phyloP scores from a whole-genome alignment of 768 basidiomycete genomes.

The Holtermanniella nyarrowii region DNA sequence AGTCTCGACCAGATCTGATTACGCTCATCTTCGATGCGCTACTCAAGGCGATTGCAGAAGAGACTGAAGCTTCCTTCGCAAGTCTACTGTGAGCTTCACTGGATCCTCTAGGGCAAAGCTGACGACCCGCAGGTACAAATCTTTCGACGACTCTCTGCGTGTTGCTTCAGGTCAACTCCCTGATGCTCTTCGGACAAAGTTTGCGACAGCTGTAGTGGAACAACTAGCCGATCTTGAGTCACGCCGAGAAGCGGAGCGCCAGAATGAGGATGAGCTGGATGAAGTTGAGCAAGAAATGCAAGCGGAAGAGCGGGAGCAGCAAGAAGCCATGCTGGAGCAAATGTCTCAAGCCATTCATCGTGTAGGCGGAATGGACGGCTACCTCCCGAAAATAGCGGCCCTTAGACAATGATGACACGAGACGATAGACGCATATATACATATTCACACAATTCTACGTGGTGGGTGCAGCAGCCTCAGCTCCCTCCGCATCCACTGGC shows the following conservation, averaged over 20 bases:
- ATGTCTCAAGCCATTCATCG: constrained; percentile 10
- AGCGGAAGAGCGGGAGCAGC: constrained; percentile 14
- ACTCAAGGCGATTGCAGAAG: constrained; percentile 14
- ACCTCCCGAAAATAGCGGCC: neutral
- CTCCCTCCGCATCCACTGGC: no score
- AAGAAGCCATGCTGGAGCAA: constrained; percentile 10
- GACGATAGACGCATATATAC: no score
- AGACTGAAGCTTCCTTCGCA: constrained; percentile 12
- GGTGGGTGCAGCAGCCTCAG: no score
- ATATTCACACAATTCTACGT: no score
- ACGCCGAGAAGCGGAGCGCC: constrained; percentile 8
- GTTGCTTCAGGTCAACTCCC: constrained; percentile 15
- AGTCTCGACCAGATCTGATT: constrained; percentile 4
- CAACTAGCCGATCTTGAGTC: constrained; percentile 10
- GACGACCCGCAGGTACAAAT: constrained; percentile 16
- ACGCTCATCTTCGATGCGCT: constrained; percentile 13
- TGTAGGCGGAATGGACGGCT: neutral
- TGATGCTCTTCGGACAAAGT: neutral
- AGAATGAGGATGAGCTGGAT: constrained; percentile 14
- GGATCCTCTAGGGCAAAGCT: neutral
- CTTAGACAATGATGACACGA: no score
- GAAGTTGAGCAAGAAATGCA: constrained; percentile 15
- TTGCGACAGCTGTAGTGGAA: constrained; percentile 4
- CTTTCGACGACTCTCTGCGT: constrained; percentile 19
- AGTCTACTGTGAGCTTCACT: constrained; percentile 13